Evolutionary conservation across 2,329 filamentous ascomycete genomes (phyloP), one percentile per base, ranked within the genome.

Genomic region (Scytalidium sp.): DNA sequence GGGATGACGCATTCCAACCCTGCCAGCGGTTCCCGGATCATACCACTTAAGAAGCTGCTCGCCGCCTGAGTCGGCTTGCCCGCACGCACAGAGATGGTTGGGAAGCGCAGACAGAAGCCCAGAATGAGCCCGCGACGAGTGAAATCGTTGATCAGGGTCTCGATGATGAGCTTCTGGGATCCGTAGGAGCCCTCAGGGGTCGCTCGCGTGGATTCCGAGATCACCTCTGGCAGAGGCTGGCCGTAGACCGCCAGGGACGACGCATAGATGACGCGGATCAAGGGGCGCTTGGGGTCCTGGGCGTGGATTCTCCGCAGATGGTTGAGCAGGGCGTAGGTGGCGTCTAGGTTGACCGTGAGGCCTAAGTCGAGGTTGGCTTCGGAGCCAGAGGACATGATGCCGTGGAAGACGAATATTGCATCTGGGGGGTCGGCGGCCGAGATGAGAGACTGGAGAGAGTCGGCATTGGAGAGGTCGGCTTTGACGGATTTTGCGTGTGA

Each of bases 311-410:
- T 61, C 5, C 79, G 70, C 25, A 84, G 66, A 11, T 69, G 67
- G 45, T 84, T 79, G 8, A 84, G 69, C 1, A 84, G 63, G 25
- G 66, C 61, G 19, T 76, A 71, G 2, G 80, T 80, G 2, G 76
- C 77, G 54, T 83, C 80, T 40, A 83, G 70, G 60, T 84, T 84
- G 47, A 84, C 80, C 43, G 68, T 72, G 51, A 81, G 70, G 1
- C 81, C 50, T 68, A 74, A 58, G 68, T 80, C 62, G 70, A 82
- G 67, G 45, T 84, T 78, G 9, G 77, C 77, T 66, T 85, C 82
- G 15, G 80, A 75, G 13, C 80, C 81, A 19, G 75, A 75, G 0
- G 79, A 83, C 81, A 85, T 85, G 66, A 84, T 80, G 41, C 81
- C 81, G 58, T 85, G 81, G 50, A 85, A 75, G 43, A 83, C 73